These are phyloP conservation scores for Sherardia arvensis DNA, from an alignment of 257 asterid species.

Conservation along the genomic window DNA sequence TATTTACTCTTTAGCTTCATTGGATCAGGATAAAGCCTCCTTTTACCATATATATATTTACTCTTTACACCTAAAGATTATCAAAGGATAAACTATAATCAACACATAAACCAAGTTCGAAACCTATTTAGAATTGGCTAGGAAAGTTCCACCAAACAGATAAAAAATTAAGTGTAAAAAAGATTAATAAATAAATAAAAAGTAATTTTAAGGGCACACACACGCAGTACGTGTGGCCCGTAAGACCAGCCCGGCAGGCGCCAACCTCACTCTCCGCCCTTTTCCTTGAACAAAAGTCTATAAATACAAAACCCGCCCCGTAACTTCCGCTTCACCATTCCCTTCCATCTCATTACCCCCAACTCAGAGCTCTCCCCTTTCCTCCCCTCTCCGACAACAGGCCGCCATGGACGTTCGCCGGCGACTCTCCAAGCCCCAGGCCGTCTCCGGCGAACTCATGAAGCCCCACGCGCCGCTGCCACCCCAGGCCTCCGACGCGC, in stretches of 20 bases:
- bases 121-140: too few species aligned
- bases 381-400: not conserved
- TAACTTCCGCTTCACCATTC: slow-evolving; percentile 17
- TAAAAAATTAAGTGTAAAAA: not conserved
- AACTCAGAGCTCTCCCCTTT: not conserved
- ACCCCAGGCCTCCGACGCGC: slow-evolving; percentile 24
- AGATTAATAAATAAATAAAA: not conserved
- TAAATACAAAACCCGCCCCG: slow-evolving; percentile 15
- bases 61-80: too few species aligned
- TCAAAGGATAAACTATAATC: too few species aligned
- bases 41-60: too few species aligned
- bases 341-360: slow-evolving; percentile 6
- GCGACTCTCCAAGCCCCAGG: slow-evolving; percentile 19
- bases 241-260: slow-evolving; percentile 28
- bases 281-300: slow-evolving; percentile 12
- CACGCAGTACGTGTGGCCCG: slow-evolving; percentile 31
- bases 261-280: slow-evolving; percentile 8
- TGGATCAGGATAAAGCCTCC: too few species aligned
- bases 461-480: slow-evolving; percentile 26
- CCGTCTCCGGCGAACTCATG: not conserved
- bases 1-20: too few species aligned
- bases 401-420: slow-evolving; percentile 36
- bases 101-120: not conserved
- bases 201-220: too few species aligned
- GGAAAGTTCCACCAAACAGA: not conserved